These are phyloP conservation scores for Coniosporium apollinis DNA, from an alignment of 495 filamentous ascomycete species.

Conservation along the genomic window DNA sequence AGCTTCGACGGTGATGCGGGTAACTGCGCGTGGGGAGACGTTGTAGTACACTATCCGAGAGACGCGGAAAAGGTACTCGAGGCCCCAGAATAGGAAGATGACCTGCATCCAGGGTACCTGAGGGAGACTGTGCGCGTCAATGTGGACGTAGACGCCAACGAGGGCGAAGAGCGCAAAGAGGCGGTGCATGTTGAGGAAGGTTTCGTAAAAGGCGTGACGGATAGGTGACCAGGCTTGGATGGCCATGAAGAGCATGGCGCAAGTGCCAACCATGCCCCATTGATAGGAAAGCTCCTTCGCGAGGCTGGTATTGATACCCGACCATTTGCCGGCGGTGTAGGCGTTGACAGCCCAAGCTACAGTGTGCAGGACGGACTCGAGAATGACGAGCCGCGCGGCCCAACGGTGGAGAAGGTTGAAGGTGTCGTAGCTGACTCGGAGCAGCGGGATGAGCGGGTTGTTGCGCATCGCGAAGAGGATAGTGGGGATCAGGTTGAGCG, in stretches of 20 bases:
- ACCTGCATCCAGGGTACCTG: slow-evolving; percentile 22
- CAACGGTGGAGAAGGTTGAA: slow-evolving; percentile 93
- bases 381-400: slow-evolving; percentile 74
- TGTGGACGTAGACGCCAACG: slow-evolving; percentile 37
- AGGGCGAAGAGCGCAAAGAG: slow-evolving; percentile 30
- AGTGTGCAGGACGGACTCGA: slow-evolving; percentile 64
- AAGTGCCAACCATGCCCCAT: slow-evolving; percentile 23
- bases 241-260: slow-evolving; percentile 31
- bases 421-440: slow-evolving; percentile 86
- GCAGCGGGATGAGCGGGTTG: slow-evolving; percentile 70
- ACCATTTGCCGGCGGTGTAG: slow-evolving; percentile 8
- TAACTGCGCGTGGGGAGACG: slow-evolving; percentile 18
- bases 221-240: slow-evolving; percentile 34
- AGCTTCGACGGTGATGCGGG: slow-evolving; percentile 34
- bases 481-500: slow-evolving; percentile 82
- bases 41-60: slow-evolving; percentile 19
- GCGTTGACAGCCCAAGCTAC: slow-evolving; percentile 46
- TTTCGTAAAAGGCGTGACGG: slow-evolving; percentile 42
- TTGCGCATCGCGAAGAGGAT: slow-evolving; percentile 81
- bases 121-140: slow-evolving; percentile 27
- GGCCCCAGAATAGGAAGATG: slow-evolving; percentile 17
- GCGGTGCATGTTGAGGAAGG: slow-evolving; percentile 39
- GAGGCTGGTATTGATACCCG: slow-evolving; percentile 7
- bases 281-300: slow-evolving; percentile 13
- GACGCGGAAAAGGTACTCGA: slow-evolving; percentile 17